phyloP scores from a whole-genome alignment of 1,284 basidiomycete genomes.

The Fomitopsis betulina region DNA sequence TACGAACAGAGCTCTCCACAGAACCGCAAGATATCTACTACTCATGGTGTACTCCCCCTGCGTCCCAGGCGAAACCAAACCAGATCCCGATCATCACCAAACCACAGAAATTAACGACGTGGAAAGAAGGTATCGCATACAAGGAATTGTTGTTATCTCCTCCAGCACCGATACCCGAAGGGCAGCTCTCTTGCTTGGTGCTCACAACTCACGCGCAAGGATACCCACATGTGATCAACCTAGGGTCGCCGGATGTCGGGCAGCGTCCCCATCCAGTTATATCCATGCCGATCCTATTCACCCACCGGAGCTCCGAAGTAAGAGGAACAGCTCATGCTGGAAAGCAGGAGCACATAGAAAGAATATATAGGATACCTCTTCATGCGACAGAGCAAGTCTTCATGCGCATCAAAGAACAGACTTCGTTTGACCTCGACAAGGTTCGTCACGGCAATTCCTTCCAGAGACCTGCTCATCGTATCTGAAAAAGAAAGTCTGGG shows the following conservation, averaged over 20 bases:
- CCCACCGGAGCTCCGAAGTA: slow-evolving; percentile 12
- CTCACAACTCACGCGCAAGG: slow-evolving; percentile 37
- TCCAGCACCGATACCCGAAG: slow-evolving; percentile 47
- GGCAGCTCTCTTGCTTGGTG: slow-evolving; percentile 61
- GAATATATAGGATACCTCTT: slow-evolving; percentile 45
- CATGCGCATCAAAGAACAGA: slow-evolving; percentile 69
- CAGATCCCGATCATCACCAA: slow-evolving; percentile 28
- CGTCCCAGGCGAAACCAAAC: background rate
- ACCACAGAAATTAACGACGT: slow-evolving; percentile 68
- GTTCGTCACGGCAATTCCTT: slow-evolving; percentile 33
- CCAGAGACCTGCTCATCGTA: background rate
- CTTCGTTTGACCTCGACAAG: slow-evolving; percentile 87
- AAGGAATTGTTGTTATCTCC: slow-evolving; percentile 64
- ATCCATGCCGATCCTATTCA: slow-evolving; percentile 63
- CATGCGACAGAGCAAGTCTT: slow-evolving; percentile 17
- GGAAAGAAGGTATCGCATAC: slow-evolving; percentile 60
- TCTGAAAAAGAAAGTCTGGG: slow-evolving; percentile 80
- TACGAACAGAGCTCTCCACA: slow-evolving; percentile 62
- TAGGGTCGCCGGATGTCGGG: slow-evolving; percentile 30
- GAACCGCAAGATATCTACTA: slow-evolving; percentile 43
- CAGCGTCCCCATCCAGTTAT: slow-evolving; percentile 49
- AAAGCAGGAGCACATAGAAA: slow-evolving; percentile 72
- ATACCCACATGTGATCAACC: slow-evolving; percentile 25
- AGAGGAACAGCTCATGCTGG: slow-evolving; percentile 15
- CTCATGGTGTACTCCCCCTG: slow-evolving; percentile 24